Evolutionary conservation across 2,329 filamentous ascomycete genomes (phyloP).

Genomic region (Gaeumannomyces sp.): DNA sequence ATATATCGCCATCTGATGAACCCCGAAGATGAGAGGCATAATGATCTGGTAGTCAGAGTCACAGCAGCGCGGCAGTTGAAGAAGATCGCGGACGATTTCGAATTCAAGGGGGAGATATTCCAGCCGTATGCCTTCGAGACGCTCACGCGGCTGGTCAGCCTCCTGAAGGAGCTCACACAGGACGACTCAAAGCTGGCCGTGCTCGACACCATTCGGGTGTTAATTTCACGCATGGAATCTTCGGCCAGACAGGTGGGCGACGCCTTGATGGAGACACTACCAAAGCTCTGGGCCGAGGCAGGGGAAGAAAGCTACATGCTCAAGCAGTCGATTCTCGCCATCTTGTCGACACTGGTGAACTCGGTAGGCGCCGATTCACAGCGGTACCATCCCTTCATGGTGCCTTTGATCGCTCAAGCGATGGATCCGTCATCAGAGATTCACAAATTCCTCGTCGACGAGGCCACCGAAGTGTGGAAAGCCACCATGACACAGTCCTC

Average conservation of each 20-base stretch:
- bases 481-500: constrained; percentile 63
- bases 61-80: constrained; percentile 84
- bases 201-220: constrained; percentile 74
- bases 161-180: constrained; percentile 74
- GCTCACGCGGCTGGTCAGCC: constrained; percentile 63
- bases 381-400: constrained; percentile 70
- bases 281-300: constrained; percentile 76
- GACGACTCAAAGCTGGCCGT: constrained; percentile 89
- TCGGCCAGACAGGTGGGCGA: constrained; percentile 65
- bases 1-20: constrained; percentile 85
- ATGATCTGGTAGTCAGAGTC: constrained; percentile 87
- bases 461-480: constrained; percentile 84
- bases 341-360: constrained; percentile 77
- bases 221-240: constrained; percentile 76
- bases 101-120: constrained; percentile 69
- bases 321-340: constrained; percentile 86
- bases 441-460: constrained; percentile 80
- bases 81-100: constrained; percentile 75
- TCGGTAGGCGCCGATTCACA: constrained; percentile 75
- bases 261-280: constrained; percentile 73
- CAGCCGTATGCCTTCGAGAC: constrained; percentile 70
- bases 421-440: constrained; percentile 69
- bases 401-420: constrained; percentile 77
- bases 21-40: constrained; percentile 63
- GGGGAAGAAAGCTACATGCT: constrained; percentile 79